These are phyloP conservation scores for Dalbergia oliveri DNA, from an alignment of 306 rosid genomes.

Conservation along the genomic window DNA sequence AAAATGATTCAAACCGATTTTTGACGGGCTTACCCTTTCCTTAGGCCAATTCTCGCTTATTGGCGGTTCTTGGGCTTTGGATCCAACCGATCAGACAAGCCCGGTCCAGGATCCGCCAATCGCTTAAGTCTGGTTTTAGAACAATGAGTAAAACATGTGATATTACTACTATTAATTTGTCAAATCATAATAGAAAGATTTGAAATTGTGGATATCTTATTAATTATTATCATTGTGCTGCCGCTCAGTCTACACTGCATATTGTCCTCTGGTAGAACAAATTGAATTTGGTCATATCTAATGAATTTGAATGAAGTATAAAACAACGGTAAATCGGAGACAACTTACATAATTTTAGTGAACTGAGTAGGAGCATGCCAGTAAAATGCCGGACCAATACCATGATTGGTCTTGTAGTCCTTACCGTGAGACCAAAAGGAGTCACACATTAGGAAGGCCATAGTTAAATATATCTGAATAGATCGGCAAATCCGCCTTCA, in stretches of 20 bases:
- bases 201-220: not conserved
- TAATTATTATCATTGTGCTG: too few species aligned
- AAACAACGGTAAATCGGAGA: not conserved
- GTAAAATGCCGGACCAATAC: not conserved
- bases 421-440: not conserved
- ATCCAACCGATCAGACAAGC: too few species aligned
- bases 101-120: too few species aligned
- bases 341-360: not conserved
- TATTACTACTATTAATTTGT: not conserved
- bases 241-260: too few species aligned
- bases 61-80: too few species aligned
- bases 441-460: not conserved
- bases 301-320: not conserved
- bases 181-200: not conserved
- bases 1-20: too few species aligned
- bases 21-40: too few species aligned
- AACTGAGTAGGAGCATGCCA: not conserved
- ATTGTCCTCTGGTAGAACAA: too few species aligned
- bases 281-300: too few species aligned
- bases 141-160: not conserved
- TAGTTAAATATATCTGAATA: not conserved
- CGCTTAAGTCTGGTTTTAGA: too few species aligned
- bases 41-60: too few species aligned
- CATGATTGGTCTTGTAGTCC: not conserved
- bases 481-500: not conserved